phyloP scores from a whole-genome alignment of 768 basidiomycete species.

The Ramaria rubella region DNA sequence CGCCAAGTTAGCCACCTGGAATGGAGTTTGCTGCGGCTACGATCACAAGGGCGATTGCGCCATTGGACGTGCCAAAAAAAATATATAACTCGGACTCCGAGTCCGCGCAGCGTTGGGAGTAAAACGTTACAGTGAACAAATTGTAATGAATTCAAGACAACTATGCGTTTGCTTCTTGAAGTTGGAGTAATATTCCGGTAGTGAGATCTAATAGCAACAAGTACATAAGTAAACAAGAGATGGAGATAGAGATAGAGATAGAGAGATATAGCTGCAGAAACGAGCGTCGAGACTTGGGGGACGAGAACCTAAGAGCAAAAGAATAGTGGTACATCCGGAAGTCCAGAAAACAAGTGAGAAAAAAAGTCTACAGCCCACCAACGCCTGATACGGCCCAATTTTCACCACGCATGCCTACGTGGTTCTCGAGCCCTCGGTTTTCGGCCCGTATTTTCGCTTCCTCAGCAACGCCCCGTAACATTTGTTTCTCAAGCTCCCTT shows the following conservation, averaged over 20 bases:
- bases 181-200: neutral
- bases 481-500: conserved; percentile 7
- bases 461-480: conserved; percentile 1
- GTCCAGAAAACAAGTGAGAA: neutral
- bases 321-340: neutral
- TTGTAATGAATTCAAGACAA: too few species aligned
- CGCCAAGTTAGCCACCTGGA: too few species aligned
- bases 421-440: neutral
- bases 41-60: too few species aligned
- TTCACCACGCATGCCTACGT: neutral
- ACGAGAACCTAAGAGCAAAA: neutral
- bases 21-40: too few species aligned
- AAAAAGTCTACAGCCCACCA: neutral
- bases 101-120: too few species aligned
- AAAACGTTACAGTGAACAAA: too few species aligned
- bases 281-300: too few species aligned
- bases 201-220: neutral
- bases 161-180: too few species aligned
- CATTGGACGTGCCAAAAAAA: too few species aligned
- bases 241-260: neutral
- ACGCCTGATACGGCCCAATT: conserved; percentile 5
- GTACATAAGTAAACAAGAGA: neutral
- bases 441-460: conserved; percentile 1
- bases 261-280: too few species aligned
- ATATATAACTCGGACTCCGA: too few species aligned